Evolutionary conservation across 176 grass and related monocot genomes (phyloP).

Genomic region (Oryza glumipatula): DNA sequence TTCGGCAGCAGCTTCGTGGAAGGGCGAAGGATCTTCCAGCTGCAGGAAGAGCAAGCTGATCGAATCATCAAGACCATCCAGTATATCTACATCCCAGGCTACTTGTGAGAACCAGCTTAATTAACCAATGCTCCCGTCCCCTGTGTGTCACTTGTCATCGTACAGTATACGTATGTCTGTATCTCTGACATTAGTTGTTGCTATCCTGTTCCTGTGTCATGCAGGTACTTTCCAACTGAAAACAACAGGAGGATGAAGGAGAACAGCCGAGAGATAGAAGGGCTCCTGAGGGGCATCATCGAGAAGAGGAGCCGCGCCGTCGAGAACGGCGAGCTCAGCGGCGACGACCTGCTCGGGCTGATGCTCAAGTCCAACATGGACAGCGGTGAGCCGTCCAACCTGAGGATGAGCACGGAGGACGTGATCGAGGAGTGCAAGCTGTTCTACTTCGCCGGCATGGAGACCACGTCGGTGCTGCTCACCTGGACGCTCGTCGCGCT

Average conservation of each 20-base stretch:
- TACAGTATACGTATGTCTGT: no score
- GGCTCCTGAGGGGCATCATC: slow-evolving; percentile 60
- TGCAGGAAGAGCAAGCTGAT: slow-evolving; percentile 63
- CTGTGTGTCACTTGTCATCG: no score
- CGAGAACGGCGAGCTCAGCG: slow-evolving; percentile 27
- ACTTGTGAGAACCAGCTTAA: slow-evolving; percentile 37
- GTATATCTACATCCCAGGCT: slow-evolving; percentile 59
- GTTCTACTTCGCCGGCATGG: slow-evolving; percentile 78
- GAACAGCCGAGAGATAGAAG: slow-evolving; percentile 45
- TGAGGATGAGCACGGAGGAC: slow-evolving; percentile 63
- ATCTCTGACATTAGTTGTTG: neutral
- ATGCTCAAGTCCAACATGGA: slow-evolving; percentile 61
- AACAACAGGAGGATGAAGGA: slow-evolving; percentile 55
- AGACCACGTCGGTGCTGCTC: slow-evolving; percentile 65
- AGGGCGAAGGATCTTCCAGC: slow-evolving; percentile 71
- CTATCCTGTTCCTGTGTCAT: neutral
- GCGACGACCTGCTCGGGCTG: slow-evolving; percentile 68
- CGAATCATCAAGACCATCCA: slow-evolving; percentile 39
- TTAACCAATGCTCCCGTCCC: neutral
- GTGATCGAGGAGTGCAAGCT: slow-evolving; percentile 85
- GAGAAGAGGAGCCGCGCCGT: slow-evolving; percentile 49
- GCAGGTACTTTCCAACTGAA: slow-evolving; percentile 66
- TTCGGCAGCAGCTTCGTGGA: slow-evolving; percentile 78
- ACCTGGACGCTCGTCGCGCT: slow-evolving; percentile 69
- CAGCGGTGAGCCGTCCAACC: slow-evolving; percentile 21